Evolutionary conservation across 306 rosid species (phyloP).

Genomic region (Sicyos edulis): DNA sequence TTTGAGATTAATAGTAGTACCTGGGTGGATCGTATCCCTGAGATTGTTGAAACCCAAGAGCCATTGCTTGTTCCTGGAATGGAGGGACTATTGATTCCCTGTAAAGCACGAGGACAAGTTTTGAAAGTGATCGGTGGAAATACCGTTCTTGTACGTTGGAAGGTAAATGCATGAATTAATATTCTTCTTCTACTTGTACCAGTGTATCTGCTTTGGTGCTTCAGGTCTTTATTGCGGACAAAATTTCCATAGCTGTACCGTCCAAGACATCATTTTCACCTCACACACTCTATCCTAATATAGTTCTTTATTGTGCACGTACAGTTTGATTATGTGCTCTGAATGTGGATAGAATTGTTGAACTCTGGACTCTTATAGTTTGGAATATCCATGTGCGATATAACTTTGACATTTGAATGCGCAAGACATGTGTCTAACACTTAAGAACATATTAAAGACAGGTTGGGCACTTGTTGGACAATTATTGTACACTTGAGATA

Average conservation of each 20-base stretch:
- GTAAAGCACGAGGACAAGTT: conserved; percentile 64
- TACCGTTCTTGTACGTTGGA: conserved; percentile 92
- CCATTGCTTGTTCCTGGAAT: conserved; percentile 65
- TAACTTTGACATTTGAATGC: not conserved
- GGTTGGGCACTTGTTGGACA: not conserved
- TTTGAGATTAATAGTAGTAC: conserved; percentile 47
- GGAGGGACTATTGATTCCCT: conserved; percentile 74
- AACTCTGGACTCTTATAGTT: not conserved
- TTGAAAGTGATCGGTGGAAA: conserved; percentile 54
- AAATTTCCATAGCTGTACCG: not conserved
- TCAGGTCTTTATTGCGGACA: not conserved
- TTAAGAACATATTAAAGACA: not conserved
- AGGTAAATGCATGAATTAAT: conserved; percentile 42
- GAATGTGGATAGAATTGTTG: not conserved
- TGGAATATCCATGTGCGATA: not conserved
- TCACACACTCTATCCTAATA: not conserved
- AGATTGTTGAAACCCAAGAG: conserved; percentile 47
- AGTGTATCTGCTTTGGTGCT: conserved; percentile 1
- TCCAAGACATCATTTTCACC: not conserved
- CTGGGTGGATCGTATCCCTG: conserved; percentile 34
- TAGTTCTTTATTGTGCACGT: not conserved
- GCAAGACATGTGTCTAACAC: not conserved
- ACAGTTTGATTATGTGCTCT: not conserved
- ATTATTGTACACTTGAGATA: not conserved
- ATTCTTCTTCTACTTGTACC: not conserved